Evolutionary conservation across 805 yeast species (phyloP).

Genomic region (Nakazawaea pomicola): DNA sequence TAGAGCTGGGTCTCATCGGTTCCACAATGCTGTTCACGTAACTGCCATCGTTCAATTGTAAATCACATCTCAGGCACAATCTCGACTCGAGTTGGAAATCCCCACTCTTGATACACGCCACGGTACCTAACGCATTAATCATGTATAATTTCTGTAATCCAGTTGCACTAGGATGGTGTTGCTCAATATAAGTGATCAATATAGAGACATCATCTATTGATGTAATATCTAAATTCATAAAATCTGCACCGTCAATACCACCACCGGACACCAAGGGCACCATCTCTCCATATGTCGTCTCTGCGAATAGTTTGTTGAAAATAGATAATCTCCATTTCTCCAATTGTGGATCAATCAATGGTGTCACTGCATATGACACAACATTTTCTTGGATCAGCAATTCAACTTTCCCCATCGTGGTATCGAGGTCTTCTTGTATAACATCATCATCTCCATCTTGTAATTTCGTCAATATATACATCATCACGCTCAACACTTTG

Average conservation of each 20-base stretch:
- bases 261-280: too few relatives aligned
- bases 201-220: too few relatives aligned
- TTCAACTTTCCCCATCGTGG: background rate
- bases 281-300: too few relatives aligned
- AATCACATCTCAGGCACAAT: constrained; percentile 36
- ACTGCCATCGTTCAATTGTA: constrained; percentile 10
- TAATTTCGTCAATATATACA: too few relatives aligned
- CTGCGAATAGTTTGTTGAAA: background rate
- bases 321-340: constrained; percentile 17
- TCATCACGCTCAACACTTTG: background rate
- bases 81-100: constrained; percentile 28
- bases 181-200: too few relatives aligned
- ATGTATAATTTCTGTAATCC: constrained; percentile 20
- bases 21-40: constrained; percentile 5
- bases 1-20: constrained; percentile 1
- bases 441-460: too few relatives aligned
- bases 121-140: constrained; percentile 35
- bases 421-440: background rate
- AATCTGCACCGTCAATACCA: too few relatives aligned
- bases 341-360: constrained; percentile 16
- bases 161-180: too few relatives aligned
- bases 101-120: constrained; percentile 35
- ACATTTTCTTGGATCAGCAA: background rate
- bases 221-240: too few relatives aligned
- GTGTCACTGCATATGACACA: background rate